Percentiles rank a stretch among this genome's conserved stretches.
Conservation (phyloP, 2,329 filamentous ascomycete genomes). For the Phialophora verrucosa region DNA sequence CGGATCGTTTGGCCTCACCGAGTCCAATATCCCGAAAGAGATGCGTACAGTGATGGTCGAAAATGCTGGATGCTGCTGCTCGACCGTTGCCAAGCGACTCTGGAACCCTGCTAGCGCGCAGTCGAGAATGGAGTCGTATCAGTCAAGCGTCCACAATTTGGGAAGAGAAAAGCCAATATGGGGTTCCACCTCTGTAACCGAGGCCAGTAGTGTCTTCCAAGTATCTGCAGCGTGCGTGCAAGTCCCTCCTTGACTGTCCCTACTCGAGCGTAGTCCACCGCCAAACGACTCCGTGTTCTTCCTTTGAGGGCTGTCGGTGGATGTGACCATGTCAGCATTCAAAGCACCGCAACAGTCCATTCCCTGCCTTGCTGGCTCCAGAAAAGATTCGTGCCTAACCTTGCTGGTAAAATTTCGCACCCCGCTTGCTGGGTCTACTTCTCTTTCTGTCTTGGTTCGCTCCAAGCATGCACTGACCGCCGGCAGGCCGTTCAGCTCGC, state of each 20-base stretch:
- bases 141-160: conserved; percentile 19
- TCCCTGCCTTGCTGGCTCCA: conserved; percentile 17
- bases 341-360: conserved; percentile 20
- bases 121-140: conserved; percentile 37
- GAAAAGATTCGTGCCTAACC: conserved; percentile 9
- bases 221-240: conserved; percentile 3
- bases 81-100: conserved; percentile 37
- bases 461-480: neutral
- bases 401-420: conserved; percentile 11
- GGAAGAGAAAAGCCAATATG: conserved; percentile 10
- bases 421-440: conserved; percentile 10
- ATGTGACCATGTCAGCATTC: conserved; percentile 37
- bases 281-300: conserved; percentile 21
- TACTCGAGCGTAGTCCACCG: conserved; percentile 19
- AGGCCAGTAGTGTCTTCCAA: conserved; percentile 22
- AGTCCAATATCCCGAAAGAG: conserved; percentile 21
- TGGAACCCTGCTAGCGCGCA: conserved; percentile 37
- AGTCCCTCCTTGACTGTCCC: conserved; percentile 13
- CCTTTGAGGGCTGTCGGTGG: conserved; percentile 21
- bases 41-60: neutral
- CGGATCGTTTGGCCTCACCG: neutral
- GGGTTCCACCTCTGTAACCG: conserved; percentile 16
- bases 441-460: conserved; percentile 24
- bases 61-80: conserved; percentile 25
- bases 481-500: conserved; percentile 14